These are phyloP conservation scores for Saussurea involucrata DNA, from an alignment of 129 eudicot genomes.

Conservation along the genomic window DNA sequence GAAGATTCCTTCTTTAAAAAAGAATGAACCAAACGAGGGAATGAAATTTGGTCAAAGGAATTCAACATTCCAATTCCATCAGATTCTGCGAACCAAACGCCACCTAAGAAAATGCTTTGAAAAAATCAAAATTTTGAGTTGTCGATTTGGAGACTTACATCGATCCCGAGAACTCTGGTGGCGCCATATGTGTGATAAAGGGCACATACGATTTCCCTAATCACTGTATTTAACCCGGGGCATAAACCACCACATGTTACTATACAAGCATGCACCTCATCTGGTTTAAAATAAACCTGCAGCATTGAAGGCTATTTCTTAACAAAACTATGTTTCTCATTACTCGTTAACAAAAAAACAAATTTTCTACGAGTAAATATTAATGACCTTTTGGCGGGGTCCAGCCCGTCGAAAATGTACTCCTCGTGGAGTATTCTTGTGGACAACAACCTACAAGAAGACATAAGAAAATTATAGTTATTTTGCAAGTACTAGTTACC, in stretches of 20 bases:
- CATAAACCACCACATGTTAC: slow-evolving; percentile 95
- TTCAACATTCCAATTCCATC: no score
- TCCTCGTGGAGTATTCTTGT: slow-evolving; percentile 75
- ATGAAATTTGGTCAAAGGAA: no score
- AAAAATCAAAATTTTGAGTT: neutral
- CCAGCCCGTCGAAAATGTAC: slow-evolving; percentile 94
- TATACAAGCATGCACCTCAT: slow-evolving; percentile 79
- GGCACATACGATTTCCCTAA: slow-evolving; percentile 83
- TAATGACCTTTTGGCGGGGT: slow-evolving; percentile 74
- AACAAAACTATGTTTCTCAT: slow-evolving; percentile 6
- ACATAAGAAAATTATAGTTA: slow-evolving; percentile 7
- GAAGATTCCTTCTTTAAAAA: no score
- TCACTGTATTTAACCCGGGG: slow-evolving; percentile 90
- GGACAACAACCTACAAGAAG: slow-evolving; percentile 59
- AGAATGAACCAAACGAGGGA: no score
- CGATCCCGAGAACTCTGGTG: slow-evolving; percentile 71
- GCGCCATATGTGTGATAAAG: slow-evolving; percentile 87
- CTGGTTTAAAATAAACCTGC: slow-evolving; percentile 78
- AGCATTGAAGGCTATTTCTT: slow-evolving; percentile 13
- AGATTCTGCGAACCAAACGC: no score
- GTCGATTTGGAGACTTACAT: slow-evolving; percentile 46
- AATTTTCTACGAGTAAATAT: neutral
- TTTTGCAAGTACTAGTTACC: neutral
- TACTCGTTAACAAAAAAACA: neutral
- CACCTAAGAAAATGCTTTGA: neutral